Evolutionary conservation across 352 stramenopile genomes (phyloP), one percentile per base, ranked within the genome.

Genomic region (Pythium phragmitis): DNA sequence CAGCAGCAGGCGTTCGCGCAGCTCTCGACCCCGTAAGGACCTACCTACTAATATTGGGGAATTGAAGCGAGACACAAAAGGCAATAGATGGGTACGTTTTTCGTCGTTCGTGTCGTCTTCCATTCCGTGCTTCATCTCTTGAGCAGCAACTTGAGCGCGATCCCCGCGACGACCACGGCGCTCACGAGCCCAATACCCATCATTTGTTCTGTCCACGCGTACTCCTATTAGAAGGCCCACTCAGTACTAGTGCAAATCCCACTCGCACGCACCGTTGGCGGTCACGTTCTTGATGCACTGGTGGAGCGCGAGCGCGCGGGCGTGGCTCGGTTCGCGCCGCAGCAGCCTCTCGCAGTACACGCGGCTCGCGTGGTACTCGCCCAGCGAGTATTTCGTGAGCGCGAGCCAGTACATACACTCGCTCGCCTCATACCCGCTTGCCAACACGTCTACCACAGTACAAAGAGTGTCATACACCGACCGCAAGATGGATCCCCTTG

Each of bases 361-460:
- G 34, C 82, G 77, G 72, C 85, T 94, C 30, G 73, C 67, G 41
- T 80, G 78, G 58, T 87, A 86, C 39, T 94, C 85, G 41, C 82
- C 82, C 56, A 94, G 61, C 11, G 73, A 76, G 49, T 86, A 92
- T 37, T 79, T 66, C 34, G 85, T 89, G 17, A 91, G 57, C 52
- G 85, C 78, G 57, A 91, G 85, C 82, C 82, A 92, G 64, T 94
- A 92, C 53, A 94, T 71, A 65, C 80, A 90, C 49, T 92, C 85
- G 19, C 80, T 83, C 7, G 48, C 56, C 28, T 85, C 73, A 52
- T 82, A 86, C 5, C 60, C 73, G 37, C 76, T 63, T 2, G 82
- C 65, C 48, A 94, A 47, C 51, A 94, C 55, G 71, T 94, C 85
- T 92, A 55, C 5, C 7, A 17, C 34, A 28, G 4, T 16, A 16